A percentile compares a stretch with the other conserved stretches of the same genome.
Conservation (phyloP, 768 basidiomycete genomes). For the Cyathus striatus region DNA sequence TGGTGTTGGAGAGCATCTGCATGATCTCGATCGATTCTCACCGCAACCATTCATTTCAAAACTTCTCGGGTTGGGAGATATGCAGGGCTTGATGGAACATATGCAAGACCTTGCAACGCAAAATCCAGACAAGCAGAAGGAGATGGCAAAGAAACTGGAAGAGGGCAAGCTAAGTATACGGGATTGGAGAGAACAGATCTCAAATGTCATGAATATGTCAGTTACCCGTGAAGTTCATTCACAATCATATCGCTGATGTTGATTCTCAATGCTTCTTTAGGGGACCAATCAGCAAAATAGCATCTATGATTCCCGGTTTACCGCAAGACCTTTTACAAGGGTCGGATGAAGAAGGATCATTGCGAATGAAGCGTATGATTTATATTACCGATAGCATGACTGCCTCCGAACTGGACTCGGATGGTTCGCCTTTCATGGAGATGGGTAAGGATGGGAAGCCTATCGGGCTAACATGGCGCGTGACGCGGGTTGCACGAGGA, state of each 20-base stretch:
- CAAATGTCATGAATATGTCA: constrained; percentile 96
- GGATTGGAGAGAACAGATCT: constrained; percentile 97
- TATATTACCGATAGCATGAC: constrained; percentile 99
- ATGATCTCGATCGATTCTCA: constrained; percentile 93
- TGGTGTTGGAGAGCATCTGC: constrained; percentile 95
- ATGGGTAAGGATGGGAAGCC: constrained; percentile 80
- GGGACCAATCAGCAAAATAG: constrained; percentile 98
- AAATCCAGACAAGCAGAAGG: constrained; percentile 95
- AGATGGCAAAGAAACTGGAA: constrained; percentile 95
- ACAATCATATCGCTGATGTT: not conserved
- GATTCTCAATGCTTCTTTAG: too few relatives aligned
- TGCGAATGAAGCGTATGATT: constrained; percentile 95
- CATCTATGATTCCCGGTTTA: constrained; percentile 97
- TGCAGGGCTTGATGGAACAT: constrained; percentile 96
- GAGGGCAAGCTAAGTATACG: constrained; percentile 96
- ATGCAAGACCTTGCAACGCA: constrained; percentile 95
- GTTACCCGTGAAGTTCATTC: constrained; percentile 14
- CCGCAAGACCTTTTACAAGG: constrained; percentile 88
- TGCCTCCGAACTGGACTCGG: constrained; percentile 87
- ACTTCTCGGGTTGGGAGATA: constrained; percentile 90
- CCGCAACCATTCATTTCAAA: constrained; percentile 98
- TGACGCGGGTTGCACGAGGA: constrained; percentile 85
- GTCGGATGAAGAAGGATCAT: constrained; percentile 87
- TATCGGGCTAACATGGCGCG: constrained; percentile 82
- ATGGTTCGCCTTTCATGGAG: constrained; percentile 89